A percentile compares a stretch with the other conserved stretches of the same genome.
Conservation (phyloP, 441 rosid species). For the Heliophila coronopifolia region DNA sequence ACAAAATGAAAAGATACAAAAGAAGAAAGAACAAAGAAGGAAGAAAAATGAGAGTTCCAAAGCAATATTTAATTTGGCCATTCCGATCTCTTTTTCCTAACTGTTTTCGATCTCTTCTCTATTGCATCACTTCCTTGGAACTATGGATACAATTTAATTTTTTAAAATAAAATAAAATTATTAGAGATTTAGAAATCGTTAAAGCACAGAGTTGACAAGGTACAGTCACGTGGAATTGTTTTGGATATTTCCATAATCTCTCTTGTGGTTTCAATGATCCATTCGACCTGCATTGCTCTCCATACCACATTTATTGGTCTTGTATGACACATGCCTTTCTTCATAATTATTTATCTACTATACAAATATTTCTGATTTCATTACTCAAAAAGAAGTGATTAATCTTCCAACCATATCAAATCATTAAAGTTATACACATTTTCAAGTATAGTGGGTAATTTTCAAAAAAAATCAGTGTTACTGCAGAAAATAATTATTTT, state of each 20-base stretch:
- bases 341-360: too few species aligned
- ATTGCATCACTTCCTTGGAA: slow-evolving; percentile 25
- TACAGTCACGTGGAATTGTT: slow-evolving; percentile 27
- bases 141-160: background rate
- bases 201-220: slow-evolving; percentile 25
- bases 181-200: slow-evolving; percentile 17
- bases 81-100: slow-evolving; percentile 23
- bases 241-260: slow-evolving; percentile 19
- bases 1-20: slow-evolving; percentile 20
- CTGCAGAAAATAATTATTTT: slow-evolving; percentile 11
- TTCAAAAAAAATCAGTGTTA: background rate
- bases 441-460: background rate
- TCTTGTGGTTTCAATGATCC: slow-evolving; percentile 18
- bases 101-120: slow-evolving; percentile 22
- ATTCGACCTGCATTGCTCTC: slow-evolving; percentile 22
- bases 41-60: slow-evolving; percentile 28
- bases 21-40: slow-evolving; percentile 8
- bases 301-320: slow-evolving; percentile 29
- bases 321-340: slow-evolving; percentile 17
- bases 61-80: slow-evolving; percentile 18
- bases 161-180: background rate
- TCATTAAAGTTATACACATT: background rate
- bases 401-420: slow-evolving; percentile 2
- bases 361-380: background rate
- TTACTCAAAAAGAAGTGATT: background rate